Evolutionary conservation across 2,329 filamentous ascomycete species (phyloP), one percentile per base, ranked within the genome.

Genomic region (Mycosphaerella sp.): DNA sequence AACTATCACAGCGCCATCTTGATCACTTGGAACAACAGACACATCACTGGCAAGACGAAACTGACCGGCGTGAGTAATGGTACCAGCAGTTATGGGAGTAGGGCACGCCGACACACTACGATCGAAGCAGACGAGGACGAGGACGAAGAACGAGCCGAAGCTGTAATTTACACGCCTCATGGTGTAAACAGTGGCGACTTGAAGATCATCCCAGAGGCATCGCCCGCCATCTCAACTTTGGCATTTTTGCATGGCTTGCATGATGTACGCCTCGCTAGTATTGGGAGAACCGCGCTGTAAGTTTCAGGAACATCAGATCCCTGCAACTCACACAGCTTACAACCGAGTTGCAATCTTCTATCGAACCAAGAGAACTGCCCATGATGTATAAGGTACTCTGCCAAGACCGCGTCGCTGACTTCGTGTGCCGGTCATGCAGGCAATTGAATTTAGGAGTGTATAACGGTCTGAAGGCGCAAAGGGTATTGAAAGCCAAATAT

Each of bases 391-490:
- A n/a, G n/a, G n/a, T n/a, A 34, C 30, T 34, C 13, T 12, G 28
- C 28, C 28, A 30, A 30, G 6, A 30, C 6, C 13, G 6, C 30
- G 30, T n/a, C 30, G 13, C 30, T 34, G 30, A 34, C 30, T 10
- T 10, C 10, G 6, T 34, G 30, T n/a, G 10, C 7, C 10, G 10
- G 10, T 12, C 13, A 12, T n/a, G 4, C 30, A 34, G 30, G 6
- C 81, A 84, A 64, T 68, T 84, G 30, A 86, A 85, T 55, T 73
- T 85, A 13, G 82, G 82, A 2, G 82, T 76, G 0, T 70, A 78
- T 52, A 85, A 85, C 59, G 82, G 79, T 0, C 66, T 84, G 13
- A 70, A 76, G 51, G 78, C 79, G 2, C 80, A 80, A 52, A 66
- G 72, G 13, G 66, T 75, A 4, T 66, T 79, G 27, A 69, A 72